Evolutionary conservation across 1,284 basidiomycete species (phyloP).

Genomic region (Inonotus obliquus): DNA sequence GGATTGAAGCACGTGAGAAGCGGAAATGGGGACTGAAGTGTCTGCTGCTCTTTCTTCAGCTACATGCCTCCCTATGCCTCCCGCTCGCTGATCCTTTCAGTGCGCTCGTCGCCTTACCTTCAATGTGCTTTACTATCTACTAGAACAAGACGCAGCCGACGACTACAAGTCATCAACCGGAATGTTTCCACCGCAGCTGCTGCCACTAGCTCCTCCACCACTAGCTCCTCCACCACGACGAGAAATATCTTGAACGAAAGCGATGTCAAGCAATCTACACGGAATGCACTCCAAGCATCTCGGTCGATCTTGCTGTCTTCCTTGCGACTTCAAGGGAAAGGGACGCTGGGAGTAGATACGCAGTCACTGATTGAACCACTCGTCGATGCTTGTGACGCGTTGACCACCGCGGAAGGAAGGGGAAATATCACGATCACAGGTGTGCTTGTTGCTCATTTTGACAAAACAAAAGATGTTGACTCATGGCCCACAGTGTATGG

Average conservation of each 20-base stretch:
- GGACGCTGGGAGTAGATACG: no score
- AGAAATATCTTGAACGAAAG: not conserved
- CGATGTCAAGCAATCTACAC: not conserved
- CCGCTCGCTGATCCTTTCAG: not conserved
- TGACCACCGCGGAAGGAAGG: not conserved
- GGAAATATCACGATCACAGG: not conserved
- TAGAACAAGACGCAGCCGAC: not conserved
- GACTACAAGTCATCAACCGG: not conserved
- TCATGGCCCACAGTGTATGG: not conserved
- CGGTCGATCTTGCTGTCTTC: not conserved
- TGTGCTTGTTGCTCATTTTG: not conserved
- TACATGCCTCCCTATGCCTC: slow-evolving; percentile 6
- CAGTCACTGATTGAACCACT: not conserved
- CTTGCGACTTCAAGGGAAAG: not conserved
- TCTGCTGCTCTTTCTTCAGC: not conserved
- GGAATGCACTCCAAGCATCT: not conserved
- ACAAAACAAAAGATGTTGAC: not conserved
- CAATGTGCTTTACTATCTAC: not conserved
- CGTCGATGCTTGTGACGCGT: not conserved
- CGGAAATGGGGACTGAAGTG: no score
- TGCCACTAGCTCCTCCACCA: not conserved
- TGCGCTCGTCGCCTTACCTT: not conserved
- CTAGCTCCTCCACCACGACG: not conserved
- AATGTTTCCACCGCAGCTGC: not conserved
- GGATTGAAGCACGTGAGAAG: no score